Base-by-base conservation (phyloP, 345 rosid genomes). In the Ceriops zippeliana region DNA sequence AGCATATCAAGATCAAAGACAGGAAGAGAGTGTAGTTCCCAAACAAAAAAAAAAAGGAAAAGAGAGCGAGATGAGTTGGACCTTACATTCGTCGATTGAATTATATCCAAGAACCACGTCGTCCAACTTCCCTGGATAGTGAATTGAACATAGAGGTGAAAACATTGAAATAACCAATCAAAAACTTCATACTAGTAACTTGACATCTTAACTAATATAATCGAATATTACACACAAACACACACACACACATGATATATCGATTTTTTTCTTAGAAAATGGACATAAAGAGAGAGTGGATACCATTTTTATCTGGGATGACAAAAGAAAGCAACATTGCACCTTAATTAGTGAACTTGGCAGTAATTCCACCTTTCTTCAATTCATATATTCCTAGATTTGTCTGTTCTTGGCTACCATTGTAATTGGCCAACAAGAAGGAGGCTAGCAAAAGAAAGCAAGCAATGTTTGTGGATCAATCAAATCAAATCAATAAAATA, bases 81-180 rank as follows among this genome's bases (percentile, higher is more conserved):
- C 92, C 90, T 79, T 81, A 73, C 84, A 86, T 19, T 66, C 32
- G 19, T 82, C 78, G 7, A 81, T 34, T 0, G 75, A 56, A 21
- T 82, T 81, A 68, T 65, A 87, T 54, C 90, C 89, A 57, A 87
- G 90, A 65, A 78, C 88, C 57, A 84, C 61, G 71, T 87, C 96
- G 0, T 70, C 82, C 65, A 79, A 71, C 11, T 83, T 83, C 34
- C 90, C 91, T 86, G 81, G 31, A 28, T 34, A 38, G 13, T 62
- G 5, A 34, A 58, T n/a, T 52, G n/a, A 52, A n/a, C 57, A 5
- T 13, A 10, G 15, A 21, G 47, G 27, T 53, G n/a, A 62, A 15
- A 38, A 62, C 6, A 63, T 7, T 22, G 28, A 54, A 54, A 7
- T 22, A 56, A 56, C 30, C 9, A 13, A 17, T 13, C 17, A 42